Percentiles rank a stretch among this genome's conserved stretches.
These are phyloP conservation scores for Marasmius oreades DNA, from an alignment of 1,284 basidiomycete species.

Conservation along the genomic window DNA sequence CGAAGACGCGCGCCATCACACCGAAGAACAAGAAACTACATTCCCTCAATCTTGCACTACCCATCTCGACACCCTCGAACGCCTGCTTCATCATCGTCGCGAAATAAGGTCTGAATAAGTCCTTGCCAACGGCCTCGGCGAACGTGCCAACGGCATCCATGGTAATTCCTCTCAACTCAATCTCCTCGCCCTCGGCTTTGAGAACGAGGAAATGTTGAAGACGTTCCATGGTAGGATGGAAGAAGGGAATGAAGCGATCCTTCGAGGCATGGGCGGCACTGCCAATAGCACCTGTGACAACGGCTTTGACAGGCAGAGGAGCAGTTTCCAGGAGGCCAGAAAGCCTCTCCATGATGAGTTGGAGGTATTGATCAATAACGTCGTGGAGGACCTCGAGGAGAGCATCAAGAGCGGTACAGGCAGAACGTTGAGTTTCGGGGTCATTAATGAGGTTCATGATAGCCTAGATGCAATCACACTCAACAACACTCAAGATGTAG, in stretches of 20 bases:
- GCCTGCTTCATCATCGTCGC: constrained; percentile 94
- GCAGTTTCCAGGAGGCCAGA: constrained; percentile 86
- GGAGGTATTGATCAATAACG: constrained; percentile 88
- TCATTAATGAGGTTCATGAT: constrained; percentile 92
- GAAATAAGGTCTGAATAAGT: constrained; percentile 95
- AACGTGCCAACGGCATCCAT: constrained; percentile 99
- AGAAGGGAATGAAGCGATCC: constrained; percentile 91
- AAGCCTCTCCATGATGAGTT: constrained; percentile 94
- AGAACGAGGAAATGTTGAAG: constrained; percentile 87
- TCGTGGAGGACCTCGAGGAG: constrained; percentile 95
- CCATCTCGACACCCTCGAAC: constrained; percentile 87
- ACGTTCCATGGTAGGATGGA: constrained; percentile 88
- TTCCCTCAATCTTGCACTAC: constrained; percentile 87
- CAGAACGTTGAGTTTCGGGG: constrained; percentile 83
- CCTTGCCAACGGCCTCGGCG: constrained; percentile 94
- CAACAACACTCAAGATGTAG: background rate
- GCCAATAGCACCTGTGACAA: constrained; percentile 97
- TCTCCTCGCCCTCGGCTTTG: constrained; percentile 83
- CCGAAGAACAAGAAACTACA: constrained; percentile 99
- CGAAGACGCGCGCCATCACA: constrained; percentile 96
- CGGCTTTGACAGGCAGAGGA: constrained; percentile 85
- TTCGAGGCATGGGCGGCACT: constrained; percentile 98
- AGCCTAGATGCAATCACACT: constrained; percentile 41
- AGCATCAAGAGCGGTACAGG: constrained; percentile 95
- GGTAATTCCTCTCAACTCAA: constrained; percentile 94